phyloP scores from a whole-genome alignment of 1,139 yeast species.

The Debaryomyces udenii region DNA sequence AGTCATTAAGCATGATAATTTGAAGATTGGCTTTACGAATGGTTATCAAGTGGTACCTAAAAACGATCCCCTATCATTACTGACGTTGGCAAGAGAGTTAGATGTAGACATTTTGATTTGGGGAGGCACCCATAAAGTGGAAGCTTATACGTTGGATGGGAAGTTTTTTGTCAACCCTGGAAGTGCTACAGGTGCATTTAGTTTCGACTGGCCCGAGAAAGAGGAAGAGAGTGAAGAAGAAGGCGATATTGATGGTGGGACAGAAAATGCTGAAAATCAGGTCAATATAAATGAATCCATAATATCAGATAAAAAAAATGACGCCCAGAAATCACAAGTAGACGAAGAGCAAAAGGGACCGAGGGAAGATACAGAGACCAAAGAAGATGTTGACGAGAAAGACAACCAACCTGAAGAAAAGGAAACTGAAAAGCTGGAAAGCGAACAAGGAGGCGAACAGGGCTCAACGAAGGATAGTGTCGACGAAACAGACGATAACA shows the following conservation, averaged over 20 bases:
- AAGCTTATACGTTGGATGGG: constrained; percentile 90
- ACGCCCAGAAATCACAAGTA: constrained; percentile 15
- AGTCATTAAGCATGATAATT: constrained; percentile 67
- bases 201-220: constrained; percentile 48
- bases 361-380: constrained; percentile 17
- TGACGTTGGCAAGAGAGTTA: constrained; percentile 83
- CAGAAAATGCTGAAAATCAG: constrained; percentile 33
- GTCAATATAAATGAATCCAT: neutral
- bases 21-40: constrained; percentile 81
- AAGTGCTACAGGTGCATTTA: constrained; percentile 90
- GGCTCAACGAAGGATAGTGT: constrained; percentile 18
- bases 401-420: constrained; percentile 20
- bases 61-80: constrained; percentile 81
- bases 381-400: constrained; percentile 32
- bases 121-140: constrained; percentile 96
- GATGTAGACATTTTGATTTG: constrained; percentile 91
- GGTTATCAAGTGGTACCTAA: constrained; percentile 86
- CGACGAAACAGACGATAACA: constrained; percentile 24
- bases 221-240: constrained; percentile 52
- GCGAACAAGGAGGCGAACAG: constrained; percentile 13
- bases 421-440: constrained; percentile 13
- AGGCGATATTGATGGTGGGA: constrained; percentile 29
- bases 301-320: constrained; percentile 20
- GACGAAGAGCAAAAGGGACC: constrained; percentile 14
- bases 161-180: constrained; percentile 95